phyloP scores from a whole-genome alignment of 768 basidiomycete genomes.

The Kwoniella mangroviensis region DNA sequence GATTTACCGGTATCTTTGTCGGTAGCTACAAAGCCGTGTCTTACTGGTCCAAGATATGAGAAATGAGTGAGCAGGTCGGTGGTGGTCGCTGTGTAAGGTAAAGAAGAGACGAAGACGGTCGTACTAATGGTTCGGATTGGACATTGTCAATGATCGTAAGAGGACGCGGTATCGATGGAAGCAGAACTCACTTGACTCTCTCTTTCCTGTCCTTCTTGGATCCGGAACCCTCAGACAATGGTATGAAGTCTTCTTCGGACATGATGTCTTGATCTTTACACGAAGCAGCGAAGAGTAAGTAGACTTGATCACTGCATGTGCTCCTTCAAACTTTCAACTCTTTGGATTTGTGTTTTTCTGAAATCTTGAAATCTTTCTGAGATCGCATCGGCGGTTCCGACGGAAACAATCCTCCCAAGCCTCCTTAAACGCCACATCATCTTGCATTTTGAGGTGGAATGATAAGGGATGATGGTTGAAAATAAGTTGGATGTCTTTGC shows the following conservation, averaged over 20 bases:
- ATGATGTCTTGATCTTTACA: constrained; percentile 6
- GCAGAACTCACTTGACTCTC: constrained; percentile 43
- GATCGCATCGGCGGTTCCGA: not conserved
- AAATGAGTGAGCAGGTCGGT: constrained; percentile 89
- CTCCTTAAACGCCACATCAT: constrained; percentile 16
- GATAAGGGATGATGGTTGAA: constrained; percentile 6
- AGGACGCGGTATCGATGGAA: not conserved
- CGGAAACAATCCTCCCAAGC: not conserved
- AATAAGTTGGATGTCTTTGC: not conserved
- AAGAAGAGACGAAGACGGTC: constrained; percentile 89
- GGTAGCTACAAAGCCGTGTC: constrained; percentile 89
- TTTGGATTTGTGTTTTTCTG: constrained; percentile 9
- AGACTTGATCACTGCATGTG: too few species aligned
- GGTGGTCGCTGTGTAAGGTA: constrained; percentile 88
- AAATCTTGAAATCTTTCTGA: constrained; percentile 17
- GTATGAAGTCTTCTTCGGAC: constrained; percentile 34
- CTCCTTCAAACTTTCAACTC: not conserved
- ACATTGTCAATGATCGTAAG: not conserved
- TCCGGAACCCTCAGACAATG: constrained; percentile 17
- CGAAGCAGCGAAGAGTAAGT: not conserved
- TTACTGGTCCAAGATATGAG: constrained; percentile 92
- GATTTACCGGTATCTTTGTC: constrained; percentile 66
- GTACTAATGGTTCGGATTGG: constrained; percentile 54
- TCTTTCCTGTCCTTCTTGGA: constrained; percentile 37
- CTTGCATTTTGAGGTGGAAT: not conserved